Evolutionary conservation across 2,329 filamentous ascomycete genomes (phyloP).

Genomic region (Fusarium sp.): DNA sequence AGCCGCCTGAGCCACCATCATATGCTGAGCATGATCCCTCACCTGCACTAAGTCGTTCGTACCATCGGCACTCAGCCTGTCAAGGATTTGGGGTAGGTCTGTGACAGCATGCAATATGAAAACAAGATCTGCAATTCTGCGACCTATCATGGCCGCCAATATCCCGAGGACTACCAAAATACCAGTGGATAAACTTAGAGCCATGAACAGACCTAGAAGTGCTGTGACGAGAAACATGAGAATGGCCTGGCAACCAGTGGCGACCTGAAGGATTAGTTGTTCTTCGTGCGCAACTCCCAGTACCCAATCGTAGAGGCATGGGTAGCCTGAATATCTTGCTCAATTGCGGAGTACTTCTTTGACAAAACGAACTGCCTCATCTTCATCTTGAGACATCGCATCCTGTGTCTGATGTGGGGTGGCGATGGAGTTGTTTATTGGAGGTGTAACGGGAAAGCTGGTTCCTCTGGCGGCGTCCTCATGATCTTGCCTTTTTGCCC

Average conservation of each 20-base stretch:
- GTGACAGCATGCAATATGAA: fast-evolving
- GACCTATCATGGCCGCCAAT: fast-evolving
- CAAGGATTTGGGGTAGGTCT: not conserved
- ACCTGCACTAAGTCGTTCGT: fast-evolving
- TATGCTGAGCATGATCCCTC: not conserved
- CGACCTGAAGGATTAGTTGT: not conserved
- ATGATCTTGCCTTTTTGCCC: not conserved
- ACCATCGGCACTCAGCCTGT: fast-evolving
- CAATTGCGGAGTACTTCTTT: not conserved
- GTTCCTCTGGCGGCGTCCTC: not conserved
- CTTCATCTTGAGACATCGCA: not conserved
- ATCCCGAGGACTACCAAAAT: fast-evolving
- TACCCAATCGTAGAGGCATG: not conserved
- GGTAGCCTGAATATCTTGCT: fast-evolving
- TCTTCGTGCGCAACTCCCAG: not conserved
- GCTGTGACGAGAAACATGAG: not conserved
- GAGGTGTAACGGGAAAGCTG: fast-evolving
- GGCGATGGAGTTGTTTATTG: not conserved
- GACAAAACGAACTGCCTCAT: fast-evolving
- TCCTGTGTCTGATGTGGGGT: not conserved
- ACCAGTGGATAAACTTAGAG: not conserved
- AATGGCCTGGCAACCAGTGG: not conserved
- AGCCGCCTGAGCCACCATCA: not conserved
- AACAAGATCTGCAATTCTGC: fast-evolving
- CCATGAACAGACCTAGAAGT: not conserved